phyloP scores from a whole-genome alignment of 305 asterid genomes.

The Ilex paraguariensis region DNA sequence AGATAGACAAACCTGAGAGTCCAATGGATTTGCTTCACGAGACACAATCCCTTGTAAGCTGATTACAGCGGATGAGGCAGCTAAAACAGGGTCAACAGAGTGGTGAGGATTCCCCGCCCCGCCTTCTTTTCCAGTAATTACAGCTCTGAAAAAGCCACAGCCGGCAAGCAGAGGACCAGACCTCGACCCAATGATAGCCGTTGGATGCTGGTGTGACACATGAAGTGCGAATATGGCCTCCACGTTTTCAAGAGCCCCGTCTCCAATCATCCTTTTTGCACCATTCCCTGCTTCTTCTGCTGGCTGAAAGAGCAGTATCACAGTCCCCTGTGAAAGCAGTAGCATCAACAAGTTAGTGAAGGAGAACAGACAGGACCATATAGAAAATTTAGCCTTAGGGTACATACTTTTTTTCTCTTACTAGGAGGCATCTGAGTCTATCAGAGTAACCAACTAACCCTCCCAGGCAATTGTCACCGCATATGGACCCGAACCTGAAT shows the following conservation, averaged over 20 bases:
- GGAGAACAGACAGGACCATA: slow-evolving; percentile 53
- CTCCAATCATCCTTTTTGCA: slow-evolving; percentile 11
- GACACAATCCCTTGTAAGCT: slow-evolving; percentile 84
- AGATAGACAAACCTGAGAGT: slow-evolving; percentile 55
- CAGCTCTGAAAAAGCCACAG: slow-evolving; percentile 82
- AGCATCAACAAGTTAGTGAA: no score
- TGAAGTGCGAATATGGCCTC: slow-evolving; percentile 23
- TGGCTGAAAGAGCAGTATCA: no score
- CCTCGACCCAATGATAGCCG: slow-evolving; percentile 74
- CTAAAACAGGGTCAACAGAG: slow-evolving; percentile 52
- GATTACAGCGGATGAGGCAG: slow-evolving; percentile 88
- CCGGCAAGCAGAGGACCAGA: slow-evolving; percentile 90
- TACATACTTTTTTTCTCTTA: no score
- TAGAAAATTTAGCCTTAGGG: background rate
- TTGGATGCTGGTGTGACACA: slow-evolving; percentile 60
- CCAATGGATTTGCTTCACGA: slow-evolving; percentile 84
- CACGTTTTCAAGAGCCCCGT: no score
- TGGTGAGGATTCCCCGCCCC: slow-evolving; percentile 23
- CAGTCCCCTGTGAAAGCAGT: no score
- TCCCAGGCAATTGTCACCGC: no score
- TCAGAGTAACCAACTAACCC: no score
- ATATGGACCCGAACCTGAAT: no score
- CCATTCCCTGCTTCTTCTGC: no score
- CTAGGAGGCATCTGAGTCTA: no score
- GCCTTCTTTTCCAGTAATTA: slow-evolving; percentile 32